Base-by-base conservation (phyloP, 331 rosid genomes). In the Cucumis variabilis region DNA sequence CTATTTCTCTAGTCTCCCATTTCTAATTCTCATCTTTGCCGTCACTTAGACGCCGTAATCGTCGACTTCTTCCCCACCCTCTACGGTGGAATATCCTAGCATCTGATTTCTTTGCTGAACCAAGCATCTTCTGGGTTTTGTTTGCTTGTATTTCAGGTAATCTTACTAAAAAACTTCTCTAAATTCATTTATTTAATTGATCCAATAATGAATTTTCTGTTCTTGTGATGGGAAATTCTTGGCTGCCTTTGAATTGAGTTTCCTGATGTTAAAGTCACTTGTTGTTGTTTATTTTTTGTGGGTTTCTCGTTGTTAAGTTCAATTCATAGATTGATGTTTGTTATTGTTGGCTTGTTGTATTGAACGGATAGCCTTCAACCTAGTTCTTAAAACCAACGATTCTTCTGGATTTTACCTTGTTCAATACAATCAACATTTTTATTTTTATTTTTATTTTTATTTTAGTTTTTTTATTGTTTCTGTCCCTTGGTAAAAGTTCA, bases 211-310 rank as follows among this genome's bases (percentile, higher is more conserved):
- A 30, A 27, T 58, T 81, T 24, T 8, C 24, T 63, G 23, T 80
- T 80, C 17, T 55, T 28, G 71, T 87, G 58, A 74, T 78, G 87
- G 68, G 13, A 63, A 63, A 8, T 63, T 63, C 13, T 83, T 86
- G 86, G 76, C 46, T 70, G 46, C 6, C 73, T 70, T 70, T 70
- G 41, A 70, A 86, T 51, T 11, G 88, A 73, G 91, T 85, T 86
- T 90, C 83, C 86, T 20, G 80, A 27, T 28, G 76, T 70, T 28
- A 28, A 19, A 28, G 46, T 70, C 76, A 28, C 41, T 16, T 9
- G 3, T 15, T 70, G 46, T 28, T 70, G 76, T 70, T 70, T 70
- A 13, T 69, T 70, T 70, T 70, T 70, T 1, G 23, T 17, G 23
- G 21, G 24, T 21, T 63, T 63, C 68, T 63, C 21, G 27, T 63